Conservation (phyloP, 768 basidiomycete genomes). For the Cystofilobasidium capitatum region DNA sequence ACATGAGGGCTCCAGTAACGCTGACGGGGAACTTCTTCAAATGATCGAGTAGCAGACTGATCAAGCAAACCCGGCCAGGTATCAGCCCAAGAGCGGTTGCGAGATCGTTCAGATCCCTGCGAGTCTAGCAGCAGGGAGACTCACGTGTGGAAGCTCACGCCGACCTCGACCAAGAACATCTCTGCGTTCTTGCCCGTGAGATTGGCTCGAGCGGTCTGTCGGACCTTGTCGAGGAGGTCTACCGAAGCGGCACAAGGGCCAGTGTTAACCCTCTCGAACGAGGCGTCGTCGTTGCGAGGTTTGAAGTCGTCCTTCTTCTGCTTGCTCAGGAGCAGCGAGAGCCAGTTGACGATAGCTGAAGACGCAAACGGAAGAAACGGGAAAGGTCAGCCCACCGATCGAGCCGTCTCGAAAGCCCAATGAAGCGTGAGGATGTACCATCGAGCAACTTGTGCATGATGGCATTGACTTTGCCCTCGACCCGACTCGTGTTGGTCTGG, state of each 20-base stretch:
- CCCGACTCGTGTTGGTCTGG: conserved; percentile 69
- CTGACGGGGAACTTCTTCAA: conserved; percentile 92
- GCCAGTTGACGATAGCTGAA: conserved; percentile 62
- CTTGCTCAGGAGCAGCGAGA: conserved; percentile 65
- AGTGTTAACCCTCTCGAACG: conserved; percentile 87
- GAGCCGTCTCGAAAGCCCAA: not conserved
- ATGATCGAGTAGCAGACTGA: conserved; percentile 82
- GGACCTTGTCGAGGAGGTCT: conserved; percentile 69
- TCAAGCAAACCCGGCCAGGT: not conserved
- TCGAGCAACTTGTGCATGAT: conserved; percentile 75
- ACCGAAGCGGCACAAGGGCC: conserved; percentile 83
- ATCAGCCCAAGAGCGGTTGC: not conserved
- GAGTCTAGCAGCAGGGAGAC: conserved; percentile 27
- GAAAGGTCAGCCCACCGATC: not conserved
- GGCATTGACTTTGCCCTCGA: conserved; percentile 72
- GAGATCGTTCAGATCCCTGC: not conserved
- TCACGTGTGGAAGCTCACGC: conserved; percentile 83
- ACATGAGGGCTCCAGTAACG: conserved; percentile 92
- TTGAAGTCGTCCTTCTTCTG: conserved; percentile 97
- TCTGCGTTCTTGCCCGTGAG: conserved; percentile 89
- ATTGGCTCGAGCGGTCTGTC: conserved; percentile 62
- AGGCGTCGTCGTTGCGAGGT: conserved; percentile 88
- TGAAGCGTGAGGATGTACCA: conserved; percentile 45
- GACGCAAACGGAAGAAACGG: not conserved
- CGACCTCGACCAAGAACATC: conserved; percentile 83